phyloP scores from a whole-genome alignment of 768 basidiomycete genomes.

The Cytidiella melzeri region DNA sequence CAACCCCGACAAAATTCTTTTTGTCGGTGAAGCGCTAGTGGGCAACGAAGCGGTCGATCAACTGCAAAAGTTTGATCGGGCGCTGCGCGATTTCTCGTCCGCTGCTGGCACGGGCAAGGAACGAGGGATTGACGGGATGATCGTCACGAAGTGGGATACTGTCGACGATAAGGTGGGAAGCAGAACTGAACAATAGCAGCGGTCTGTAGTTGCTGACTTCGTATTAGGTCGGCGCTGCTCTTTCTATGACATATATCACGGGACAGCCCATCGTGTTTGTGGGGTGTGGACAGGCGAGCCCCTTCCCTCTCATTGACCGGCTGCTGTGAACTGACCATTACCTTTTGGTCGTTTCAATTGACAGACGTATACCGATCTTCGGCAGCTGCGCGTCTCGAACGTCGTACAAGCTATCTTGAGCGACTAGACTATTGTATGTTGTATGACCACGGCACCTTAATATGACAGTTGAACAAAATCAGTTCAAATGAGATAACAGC shows the following conservation, averaged over 20 bases:
- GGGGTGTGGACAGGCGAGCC: constrained; percentile 87
- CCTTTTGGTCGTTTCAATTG: background rate
- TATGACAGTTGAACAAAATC: no score
- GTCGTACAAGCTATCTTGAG: constrained; percentile 91
- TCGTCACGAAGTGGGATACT: constrained; percentile 99
- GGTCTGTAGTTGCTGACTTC: constrained; percentile 3
- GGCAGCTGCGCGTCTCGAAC: constrained; percentile 84
- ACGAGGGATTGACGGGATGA: constrained; percentile 96
- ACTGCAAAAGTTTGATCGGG: constrained; percentile 91
- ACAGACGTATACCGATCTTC: constrained; percentile 94
- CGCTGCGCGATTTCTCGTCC: constrained; percentile 86
- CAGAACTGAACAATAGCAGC: background rate
- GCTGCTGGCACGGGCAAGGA: constrained; percentile 61
- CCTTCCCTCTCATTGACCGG: background rate
- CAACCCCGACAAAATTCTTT: constrained; percentile 94
- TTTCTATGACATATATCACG: constrained; percentile 99
- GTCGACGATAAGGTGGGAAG: constrained; percentile 86
- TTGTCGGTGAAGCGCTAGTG: constrained; percentile 96
- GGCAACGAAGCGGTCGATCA: constrained; percentile 99
- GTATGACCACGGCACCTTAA: no score
- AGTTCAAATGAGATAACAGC: no score
- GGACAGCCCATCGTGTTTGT: constrained; percentile 98
- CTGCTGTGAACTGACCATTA: background rate
- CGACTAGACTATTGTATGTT: constrained; percentile 36
- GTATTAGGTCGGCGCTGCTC: constrained; percentile 89